Percentiles rank a stretch among this genome's conserved stretches.
Conservation (phyloP, 441 rosid species). For the Brassica hybrid region DNA sequence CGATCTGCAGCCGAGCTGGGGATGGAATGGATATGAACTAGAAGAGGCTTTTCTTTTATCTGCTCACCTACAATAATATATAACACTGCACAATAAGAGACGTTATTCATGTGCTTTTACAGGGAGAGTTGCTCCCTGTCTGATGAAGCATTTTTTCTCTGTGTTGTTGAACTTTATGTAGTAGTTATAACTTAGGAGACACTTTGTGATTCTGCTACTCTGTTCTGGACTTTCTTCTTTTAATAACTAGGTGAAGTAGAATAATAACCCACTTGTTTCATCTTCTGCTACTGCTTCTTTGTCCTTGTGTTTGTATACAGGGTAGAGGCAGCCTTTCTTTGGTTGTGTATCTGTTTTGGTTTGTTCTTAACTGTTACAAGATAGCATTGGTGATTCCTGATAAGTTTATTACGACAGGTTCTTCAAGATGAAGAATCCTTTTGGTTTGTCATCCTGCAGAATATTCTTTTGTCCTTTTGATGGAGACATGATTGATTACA, state of each 20-base stretch:
- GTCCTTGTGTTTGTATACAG: neutral
- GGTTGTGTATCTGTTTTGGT: neutral
- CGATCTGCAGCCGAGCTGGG: slow-evolving; percentile 89
- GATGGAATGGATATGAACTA: slow-evolving; percentile 94
- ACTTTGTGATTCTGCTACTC: slow-evolving; percentile 39
- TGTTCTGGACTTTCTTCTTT: slow-evolving; percentile 24
- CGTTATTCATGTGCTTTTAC: slow-evolving; percentile 43
- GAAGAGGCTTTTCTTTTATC: slow-evolving; percentile 42
- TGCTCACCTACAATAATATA: slow-evolving; percentile 41
- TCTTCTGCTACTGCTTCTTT: too few species aligned
- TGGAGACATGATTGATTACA: slow-evolving; percentile 5
- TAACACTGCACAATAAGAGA: slow-evolving; percentile 49
- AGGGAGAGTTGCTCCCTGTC: slow-evolving; percentile 45
- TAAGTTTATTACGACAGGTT: slow-evolving; percentile 26
- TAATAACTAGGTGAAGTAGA: slow-evolving; percentile 25
- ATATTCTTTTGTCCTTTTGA: slow-evolving; percentile 19
- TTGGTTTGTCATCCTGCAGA: slow-evolving; percentile 41
- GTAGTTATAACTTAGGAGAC: slow-evolving; percentile 33
- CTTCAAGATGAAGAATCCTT: slow-evolving; percentile 36
- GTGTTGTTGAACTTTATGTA: slow-evolving; percentile 36
- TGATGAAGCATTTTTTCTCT: slow-evolving; percentile 40
- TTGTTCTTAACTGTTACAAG: neutral
- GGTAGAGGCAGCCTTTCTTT: neutral
- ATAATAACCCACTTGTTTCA: slow-evolving; percentile 23
- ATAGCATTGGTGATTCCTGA: slow-evolving; percentile 20